Evolutionary conservation across 1,284 basidiomycete genomes (phyloP).

Genomic region (Sanghuangporus sanghuang): DNA sequence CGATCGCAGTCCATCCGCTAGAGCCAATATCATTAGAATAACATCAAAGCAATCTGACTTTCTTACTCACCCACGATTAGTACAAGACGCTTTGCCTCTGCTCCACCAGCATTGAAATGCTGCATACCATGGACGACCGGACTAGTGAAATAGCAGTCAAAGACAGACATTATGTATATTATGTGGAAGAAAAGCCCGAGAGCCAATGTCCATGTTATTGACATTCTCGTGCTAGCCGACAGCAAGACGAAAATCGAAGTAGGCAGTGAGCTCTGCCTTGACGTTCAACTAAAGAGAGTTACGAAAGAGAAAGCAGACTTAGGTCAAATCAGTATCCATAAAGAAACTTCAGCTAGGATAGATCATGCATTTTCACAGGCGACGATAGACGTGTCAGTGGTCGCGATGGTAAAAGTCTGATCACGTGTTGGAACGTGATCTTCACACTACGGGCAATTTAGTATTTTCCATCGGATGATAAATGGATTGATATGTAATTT

Average conservation of each 20-base stretch:
- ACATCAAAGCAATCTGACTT: neutral
- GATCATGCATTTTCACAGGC: too few relatives aligned
- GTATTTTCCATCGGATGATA: too few relatives aligned
- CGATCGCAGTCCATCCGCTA: slow-evolving; percentile 80
- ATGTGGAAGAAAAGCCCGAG: slow-evolving; percentile 74
- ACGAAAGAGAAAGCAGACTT: neutral
- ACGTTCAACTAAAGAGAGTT: too few relatives aligned
- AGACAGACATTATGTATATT: slow-evolving; percentile 69
- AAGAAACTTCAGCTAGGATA: too few relatives aligned
- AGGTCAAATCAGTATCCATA: neutral
- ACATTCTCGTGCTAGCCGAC: neutral
- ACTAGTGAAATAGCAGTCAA: slow-evolving; percentile 88
- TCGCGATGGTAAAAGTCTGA: too few relatives aligned
- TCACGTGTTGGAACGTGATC: too few relatives aligned
- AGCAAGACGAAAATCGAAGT: neutral
- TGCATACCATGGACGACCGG: slow-evolving; percentile 74
- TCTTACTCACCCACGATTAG: slow-evolving; percentile 66
- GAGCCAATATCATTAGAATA: neutral
- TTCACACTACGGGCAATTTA: too few relatives aligned
- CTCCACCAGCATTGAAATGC: slow-evolving; percentile 39
- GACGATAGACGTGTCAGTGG: too few relatives aligned
- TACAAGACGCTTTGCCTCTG: slow-evolving; percentile 69
- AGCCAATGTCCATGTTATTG: slow-evolving; percentile 37
- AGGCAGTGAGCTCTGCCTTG: neutral
- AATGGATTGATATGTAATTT: too few relatives aligned